These are phyloP conservation scores for Anethum foeniculum DNA, from an alignment of 140 eudicot genomes.

Conservation along the genomic window DNA sequence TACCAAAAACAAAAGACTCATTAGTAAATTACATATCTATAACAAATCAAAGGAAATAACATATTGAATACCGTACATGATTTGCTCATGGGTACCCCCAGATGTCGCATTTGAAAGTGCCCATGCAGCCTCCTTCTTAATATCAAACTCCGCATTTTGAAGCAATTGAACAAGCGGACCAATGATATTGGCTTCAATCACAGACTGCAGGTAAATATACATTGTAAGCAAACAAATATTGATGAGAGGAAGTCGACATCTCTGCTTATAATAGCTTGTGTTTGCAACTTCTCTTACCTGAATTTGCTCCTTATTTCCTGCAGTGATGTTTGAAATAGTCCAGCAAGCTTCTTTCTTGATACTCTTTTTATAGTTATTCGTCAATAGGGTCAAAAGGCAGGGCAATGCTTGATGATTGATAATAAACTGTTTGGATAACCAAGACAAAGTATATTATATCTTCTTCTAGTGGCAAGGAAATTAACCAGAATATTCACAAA, in stretches of 20 bases:
- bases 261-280: neutral
- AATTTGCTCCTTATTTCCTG: constrained; percentile 10
- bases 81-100: constrained; percentile 30
- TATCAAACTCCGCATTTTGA: constrained; percentile 25
- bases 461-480: neutral
- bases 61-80: constrained; percentile 8
- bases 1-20: neutral
- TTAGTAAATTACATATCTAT: neutral
- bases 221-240: neutral
- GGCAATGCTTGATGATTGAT: constrained; percentile 13
- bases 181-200: constrained; percentile 22
- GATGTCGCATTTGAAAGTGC: constrained; percentile 32
- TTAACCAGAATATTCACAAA: neutral
- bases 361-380: constrained; percentile 7
- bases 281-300: neutral
- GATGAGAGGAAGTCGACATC: neutral
- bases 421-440: neutral
- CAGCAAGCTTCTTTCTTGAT: constrained; percentile 14
- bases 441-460: neutral
- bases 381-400: constrained; percentile 10
- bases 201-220: constrained; percentile 15
- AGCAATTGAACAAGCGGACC: constrained; percentile 21
- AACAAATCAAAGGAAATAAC: neutral
- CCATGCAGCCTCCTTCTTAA: constrained; percentile 35
- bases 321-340: constrained; percentile 11